A percentile compares a stretch with the other conserved stretches of the same genome.
phyloP scores from a whole-genome alignment of 345 rosid genomes.

The Aegle marmelos region DNA sequence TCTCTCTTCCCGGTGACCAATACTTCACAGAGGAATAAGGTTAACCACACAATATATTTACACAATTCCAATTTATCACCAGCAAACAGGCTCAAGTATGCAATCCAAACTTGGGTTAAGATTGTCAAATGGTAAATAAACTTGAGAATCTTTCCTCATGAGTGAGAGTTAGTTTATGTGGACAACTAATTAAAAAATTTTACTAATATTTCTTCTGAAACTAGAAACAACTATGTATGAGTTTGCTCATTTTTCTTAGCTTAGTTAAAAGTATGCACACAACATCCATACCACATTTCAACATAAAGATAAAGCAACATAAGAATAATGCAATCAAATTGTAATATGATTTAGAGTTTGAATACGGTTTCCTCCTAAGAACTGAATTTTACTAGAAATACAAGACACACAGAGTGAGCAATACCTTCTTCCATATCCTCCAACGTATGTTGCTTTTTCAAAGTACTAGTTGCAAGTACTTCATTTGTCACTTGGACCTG shows the following conservation, averaged over 20 bases:
- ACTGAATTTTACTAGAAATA: background rate
- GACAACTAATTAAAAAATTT: background rate
- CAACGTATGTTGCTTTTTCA: constrained; percentile 35
- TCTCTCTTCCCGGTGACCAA: background rate
- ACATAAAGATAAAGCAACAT: background rate
- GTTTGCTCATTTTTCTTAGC: background rate
- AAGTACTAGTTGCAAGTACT: constrained; percentile 35
- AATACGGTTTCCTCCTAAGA: background rate
- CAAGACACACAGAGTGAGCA: constrained; percentile 16
- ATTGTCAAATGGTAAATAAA: background rate
- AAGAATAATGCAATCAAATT: background rate
- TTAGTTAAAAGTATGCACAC: background rate
- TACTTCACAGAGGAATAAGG: background rate
- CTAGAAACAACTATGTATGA: background rate
- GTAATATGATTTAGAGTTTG: background rate
- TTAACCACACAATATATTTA: background rate
- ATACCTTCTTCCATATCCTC: constrained; percentile 60
- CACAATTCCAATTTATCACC: background rate
- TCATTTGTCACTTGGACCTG: constrained; percentile 46
- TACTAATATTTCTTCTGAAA: background rate
- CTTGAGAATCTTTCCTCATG: background rate
- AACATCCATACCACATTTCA: background rate
- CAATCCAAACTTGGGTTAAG: background rate
- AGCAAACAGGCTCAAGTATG: background rate
- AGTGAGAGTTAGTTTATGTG: background rate